phyloP scores from a whole-genome alignment of 202 grass and related monocot species.

The Setaria viridis region DNA sequence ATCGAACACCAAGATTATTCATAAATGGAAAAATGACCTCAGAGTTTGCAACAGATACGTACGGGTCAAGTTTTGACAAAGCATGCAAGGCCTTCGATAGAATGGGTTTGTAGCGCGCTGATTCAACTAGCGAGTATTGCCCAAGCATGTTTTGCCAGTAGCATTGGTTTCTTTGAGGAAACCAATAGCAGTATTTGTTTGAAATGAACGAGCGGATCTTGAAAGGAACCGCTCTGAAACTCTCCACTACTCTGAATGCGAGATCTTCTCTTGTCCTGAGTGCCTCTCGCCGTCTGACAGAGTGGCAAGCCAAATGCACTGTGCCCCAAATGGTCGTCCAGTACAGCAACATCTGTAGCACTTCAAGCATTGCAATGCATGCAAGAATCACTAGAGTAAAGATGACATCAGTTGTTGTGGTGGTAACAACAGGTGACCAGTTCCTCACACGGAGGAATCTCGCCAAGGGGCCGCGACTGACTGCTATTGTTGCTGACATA shows the following conservation, averaged over 20 bases:
- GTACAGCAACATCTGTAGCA: background rate
- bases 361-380: background rate
- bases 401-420: background rate
- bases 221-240: background rate
- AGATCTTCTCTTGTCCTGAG: no score
- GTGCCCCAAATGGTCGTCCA: slow-evolving; percentile 25
- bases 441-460: background rate
- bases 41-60: background rate
- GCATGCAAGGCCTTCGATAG: no score
- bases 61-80: rapidly evolving
- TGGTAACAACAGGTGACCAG: background rate
- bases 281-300: background rate
- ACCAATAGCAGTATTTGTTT: background rate
- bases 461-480: background rate
- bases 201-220: background rate
- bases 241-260: no score
- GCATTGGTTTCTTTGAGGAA: background rate
- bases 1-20: no score
- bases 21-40: no score
- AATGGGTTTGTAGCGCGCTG: no score
- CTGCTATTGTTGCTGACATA: background rate
- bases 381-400: background rate
- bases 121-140: slow-evolving; percentile 29
- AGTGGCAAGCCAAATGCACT: slow-evolving; percentile 8
- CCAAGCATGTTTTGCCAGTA: slow-evolving; percentile 19